Conservation (phyloP, 2,329 filamentous ascomycete species). For the Aschersonia sp. region DNA sequence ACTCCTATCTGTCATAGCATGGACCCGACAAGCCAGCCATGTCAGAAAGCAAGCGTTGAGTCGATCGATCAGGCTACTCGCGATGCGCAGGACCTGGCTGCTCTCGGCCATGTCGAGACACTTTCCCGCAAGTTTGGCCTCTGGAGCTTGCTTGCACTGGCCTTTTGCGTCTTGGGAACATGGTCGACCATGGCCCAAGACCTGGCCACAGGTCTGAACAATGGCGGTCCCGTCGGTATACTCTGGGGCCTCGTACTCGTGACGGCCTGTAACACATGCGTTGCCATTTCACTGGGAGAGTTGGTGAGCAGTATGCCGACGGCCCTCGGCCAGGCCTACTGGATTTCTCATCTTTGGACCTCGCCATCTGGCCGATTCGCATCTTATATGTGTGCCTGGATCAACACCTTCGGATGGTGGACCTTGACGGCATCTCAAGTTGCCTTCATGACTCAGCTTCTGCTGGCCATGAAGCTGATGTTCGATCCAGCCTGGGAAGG, state of each 20-base stretch:
- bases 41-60: slow-evolving; percentile 1
- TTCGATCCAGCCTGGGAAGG: slow-evolving; percentile 33
- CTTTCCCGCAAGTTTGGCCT: slow-evolving; percentile 33
- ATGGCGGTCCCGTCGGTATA: slow-evolving; percentile 37
- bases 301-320: slow-evolving; percentile 45
- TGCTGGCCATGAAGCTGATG: slow-evolving; percentile 40
- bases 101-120: slow-evolving; percentile 23
- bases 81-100: slow-evolving; percentile 25
- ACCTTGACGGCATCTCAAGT: slow-evolving; percentile 38
- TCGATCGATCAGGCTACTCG: slow-evolving; percentile 6
- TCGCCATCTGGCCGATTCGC: slow-evolving; percentile 29
- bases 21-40: slow-evolving; percentile 5
- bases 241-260: slow-evolving; percentile 42
- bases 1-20: slow-evolving; percentile 2
- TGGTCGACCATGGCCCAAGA: slow-evolving; percentile 42
- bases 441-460: slow-evolving; percentile 43
- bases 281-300: slow-evolving; percentile 40
- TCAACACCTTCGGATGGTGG: slow-evolving; percentile 47
- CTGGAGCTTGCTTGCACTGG: slow-evolving; percentile 42
- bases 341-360: slow-evolving; percentile 24
- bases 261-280: slow-evolving; percentile 35
- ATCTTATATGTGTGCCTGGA: slow-evolving; percentile 44
- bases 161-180: slow-evolving; percentile 42
- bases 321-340: slow-evolving; percentile 44
- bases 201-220: slow-evolving; percentile 32